Evolutionary conservation across 2,329 filamentous ascomycete genomes (phyloP).

Genomic region (Clathrospora elynae): DNA sequence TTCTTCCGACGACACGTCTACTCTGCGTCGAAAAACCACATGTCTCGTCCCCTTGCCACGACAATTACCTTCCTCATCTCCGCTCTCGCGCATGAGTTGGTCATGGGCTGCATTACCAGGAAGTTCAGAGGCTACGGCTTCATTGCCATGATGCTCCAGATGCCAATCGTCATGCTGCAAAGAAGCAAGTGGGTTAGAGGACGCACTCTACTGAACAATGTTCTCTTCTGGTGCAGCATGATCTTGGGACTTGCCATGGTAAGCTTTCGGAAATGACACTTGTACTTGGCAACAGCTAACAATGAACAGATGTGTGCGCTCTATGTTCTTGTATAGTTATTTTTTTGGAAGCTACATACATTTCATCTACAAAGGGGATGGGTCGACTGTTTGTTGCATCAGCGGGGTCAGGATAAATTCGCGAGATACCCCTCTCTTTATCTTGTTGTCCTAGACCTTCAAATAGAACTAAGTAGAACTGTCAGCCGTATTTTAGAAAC

Average conservation of each 20-base stretch:
- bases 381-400: not conserved
- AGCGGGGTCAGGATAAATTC: slow-evolving; percentile 6
- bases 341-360: not conserved
- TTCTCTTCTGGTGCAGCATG: slow-evolving; percentile 90
- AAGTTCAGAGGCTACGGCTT: slow-evolving; percentile 95
- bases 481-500: too few relatives aligned
- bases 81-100: slow-evolving; percentile 87
- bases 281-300: slow-evolving; percentile 15
- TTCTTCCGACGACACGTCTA: slow-evolving; percentile 96
- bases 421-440: slow-evolving; percentile 28
- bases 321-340: slow-evolving; percentile 44
- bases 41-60: slow-evolving; percentile 78
- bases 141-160: slow-evolving; percentile 91
- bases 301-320: slow-evolving; percentile 45
- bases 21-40: slow-evolving; percentile 74
- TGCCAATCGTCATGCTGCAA: slow-evolving; percentile 93
- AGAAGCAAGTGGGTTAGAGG: slow-evolving; percentile 76
- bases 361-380: not conserved
- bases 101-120: slow-evolving; percentile 98
- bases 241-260: slow-evolving; percentile 83
- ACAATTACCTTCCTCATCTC: slow-evolving; percentile 90
- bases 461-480: not conserved
- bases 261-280: slow-evolving; percentile 47
- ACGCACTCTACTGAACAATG: slow-evolving; percentile 73
- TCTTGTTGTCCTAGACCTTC: not conserved